Percentiles rank a stretch among this genome's conserved stretches.
Conservation (phyloP, 352 stramenopile species). For the Globisporangium uncinulatum region DNA sequence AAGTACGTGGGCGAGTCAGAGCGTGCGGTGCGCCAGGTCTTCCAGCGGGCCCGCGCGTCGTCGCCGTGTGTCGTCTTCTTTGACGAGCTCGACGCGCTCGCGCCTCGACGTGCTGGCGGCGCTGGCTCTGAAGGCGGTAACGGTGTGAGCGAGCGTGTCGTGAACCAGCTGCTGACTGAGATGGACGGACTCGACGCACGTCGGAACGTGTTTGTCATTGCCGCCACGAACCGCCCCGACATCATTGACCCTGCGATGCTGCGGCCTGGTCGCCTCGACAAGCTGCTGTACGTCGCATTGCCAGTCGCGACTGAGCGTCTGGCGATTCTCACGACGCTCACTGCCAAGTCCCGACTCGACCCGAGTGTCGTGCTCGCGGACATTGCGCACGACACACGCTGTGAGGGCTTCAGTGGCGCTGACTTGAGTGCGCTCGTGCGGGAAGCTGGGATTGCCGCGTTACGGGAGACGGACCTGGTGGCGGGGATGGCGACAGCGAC, state of each 20-base stretch:
- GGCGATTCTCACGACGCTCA: conserved; percentile 92
- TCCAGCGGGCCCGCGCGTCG: conserved; percentile 95
- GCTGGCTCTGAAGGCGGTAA: conserved; percentile 67
- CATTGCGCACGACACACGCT: conserved; percentile 88
- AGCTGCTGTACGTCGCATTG: conserved; percentile 98
- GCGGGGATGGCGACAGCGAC: no score
- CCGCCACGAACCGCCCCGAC: conserved; percentile 94
- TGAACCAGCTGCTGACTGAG: conserved; percentile 99
- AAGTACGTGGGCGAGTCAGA: conserved; percentile 99
- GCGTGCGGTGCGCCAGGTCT: conserved; percentile 93
- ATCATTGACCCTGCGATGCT: conserved; percentile 99
- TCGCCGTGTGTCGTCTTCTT: conserved; percentile 99
- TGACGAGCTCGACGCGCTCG: conserved; percentile 98
- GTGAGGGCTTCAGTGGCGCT: conserved; percentile 95
- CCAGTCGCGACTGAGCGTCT: conserved; percentile 70
- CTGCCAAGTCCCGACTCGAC: conserved; percentile 62
- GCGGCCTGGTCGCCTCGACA: conserved; percentile 96
- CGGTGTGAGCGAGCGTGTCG: conserved; percentile 91
- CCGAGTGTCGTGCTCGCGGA: conserved; percentile 80
- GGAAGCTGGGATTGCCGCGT: conserved; percentile 94
- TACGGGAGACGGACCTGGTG: conserved; percentile 64
- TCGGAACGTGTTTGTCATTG: conserved; percentile 96
- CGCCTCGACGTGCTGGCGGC: conserved; percentile 85
- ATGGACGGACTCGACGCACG: conserved; percentile 98
- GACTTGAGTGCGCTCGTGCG: conserved; percentile 96